These are phyloP conservation scores for Xylaria sp. DNA, from an alignment of 2,329 filamentous ascomycete genomes.

Conservation along the genomic window DNA sequence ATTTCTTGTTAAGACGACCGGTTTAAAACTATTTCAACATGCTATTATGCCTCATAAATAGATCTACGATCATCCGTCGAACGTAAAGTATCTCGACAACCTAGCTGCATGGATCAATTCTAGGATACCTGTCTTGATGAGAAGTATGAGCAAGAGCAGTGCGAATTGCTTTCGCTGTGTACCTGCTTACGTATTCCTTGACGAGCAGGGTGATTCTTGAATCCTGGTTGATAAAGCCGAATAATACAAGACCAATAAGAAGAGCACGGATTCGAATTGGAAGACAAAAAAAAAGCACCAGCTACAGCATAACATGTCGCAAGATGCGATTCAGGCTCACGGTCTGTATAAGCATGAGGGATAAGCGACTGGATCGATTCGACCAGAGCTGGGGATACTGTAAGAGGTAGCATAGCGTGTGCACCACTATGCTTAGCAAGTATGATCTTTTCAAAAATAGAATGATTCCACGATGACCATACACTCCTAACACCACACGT, in stretches of 20 bases:
- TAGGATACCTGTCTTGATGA: background rate
- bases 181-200: background rate
- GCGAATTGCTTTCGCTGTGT: background rate
- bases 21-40: background rate
- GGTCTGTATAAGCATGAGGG: background rate
- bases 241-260: background rate
- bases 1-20: background rate
- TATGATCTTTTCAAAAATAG: too few species aligned
- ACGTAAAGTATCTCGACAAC: background rate
- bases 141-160: background rate
- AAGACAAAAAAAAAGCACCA: background rate
- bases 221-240: background rate
- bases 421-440: too few species aligned
- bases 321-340: background rate
- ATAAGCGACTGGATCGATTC: background rate
- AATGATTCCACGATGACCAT: too few species aligned
- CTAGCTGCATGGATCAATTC: background rate
- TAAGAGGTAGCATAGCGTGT: too few species aligned
- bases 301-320: background rate
- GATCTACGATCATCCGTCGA: background rate
- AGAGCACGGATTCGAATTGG: background rate
- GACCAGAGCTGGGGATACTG: too few species aligned
- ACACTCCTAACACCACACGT: too few species aligned
- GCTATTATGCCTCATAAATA: background rate
- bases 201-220: background rate